Conservation (phyloP, 1,284 basidiomycete species). For the Sanguinoderma infundibulare region DNA sequence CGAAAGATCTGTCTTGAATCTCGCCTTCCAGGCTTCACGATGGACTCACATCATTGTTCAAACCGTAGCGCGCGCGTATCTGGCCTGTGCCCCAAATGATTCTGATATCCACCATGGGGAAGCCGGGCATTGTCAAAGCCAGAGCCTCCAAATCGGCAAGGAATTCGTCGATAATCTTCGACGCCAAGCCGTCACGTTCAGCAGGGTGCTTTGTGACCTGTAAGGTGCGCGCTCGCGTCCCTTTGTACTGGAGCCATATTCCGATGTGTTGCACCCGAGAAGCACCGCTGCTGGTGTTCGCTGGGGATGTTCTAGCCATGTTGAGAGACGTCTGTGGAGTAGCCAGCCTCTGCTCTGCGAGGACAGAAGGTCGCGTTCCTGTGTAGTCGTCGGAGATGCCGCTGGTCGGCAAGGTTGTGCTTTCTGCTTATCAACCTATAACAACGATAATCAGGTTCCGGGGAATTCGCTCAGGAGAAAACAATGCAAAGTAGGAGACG, state of each 20-base stretch:
- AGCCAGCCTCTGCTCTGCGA: too few relatives aligned
- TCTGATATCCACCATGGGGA: background rate
- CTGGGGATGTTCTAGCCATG: background rate
- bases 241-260: constrained; percentile 4
- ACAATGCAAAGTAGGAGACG: too few relatives aligned
- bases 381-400: too few relatives aligned
- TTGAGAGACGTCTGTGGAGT: background rate
- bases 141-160: constrained; percentile 7
- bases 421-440: too few relatives aligned
- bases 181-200: background rate
- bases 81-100: constrained; percentile 11
- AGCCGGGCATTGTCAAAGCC: background rate
- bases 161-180: constrained; percentile 1
- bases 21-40: background rate
- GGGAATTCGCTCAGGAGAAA: too few relatives aligned
- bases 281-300: background rate
- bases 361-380: too few relatives aligned
- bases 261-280: background rate
- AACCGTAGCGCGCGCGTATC: background rate
- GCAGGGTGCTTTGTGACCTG: background rate
- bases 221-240: background rate
- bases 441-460: too few relatives aligned
- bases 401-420: too few relatives aligned
- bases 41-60: background rate
- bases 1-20: background rate